Conservation (phyloP, 2,329 filamentous ascomycete genomes). For the Stemphylium lycopersici region DNA sequence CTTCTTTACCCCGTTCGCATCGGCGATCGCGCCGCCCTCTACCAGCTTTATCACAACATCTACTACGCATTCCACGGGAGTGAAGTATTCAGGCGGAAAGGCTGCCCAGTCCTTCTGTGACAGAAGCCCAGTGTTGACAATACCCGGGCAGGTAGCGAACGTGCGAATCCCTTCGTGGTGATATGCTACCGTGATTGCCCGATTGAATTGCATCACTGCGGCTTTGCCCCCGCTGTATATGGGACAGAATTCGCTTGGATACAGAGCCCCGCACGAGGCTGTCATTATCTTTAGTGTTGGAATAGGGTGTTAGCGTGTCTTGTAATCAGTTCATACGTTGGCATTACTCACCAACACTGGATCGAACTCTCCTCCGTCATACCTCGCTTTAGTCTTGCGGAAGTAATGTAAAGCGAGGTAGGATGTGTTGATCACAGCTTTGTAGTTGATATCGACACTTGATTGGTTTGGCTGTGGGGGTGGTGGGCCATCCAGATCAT, state of each 20-base stretch:
- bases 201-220: slow-evolving; percentile 50
- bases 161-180: slow-evolving; percentile 47
- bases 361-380: slow-evolving; percentile 24
- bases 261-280: slow-evolving; percentile 47
- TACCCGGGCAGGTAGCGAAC: slow-evolving; percentile 49
- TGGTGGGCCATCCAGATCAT: slow-evolving; percentile 31
- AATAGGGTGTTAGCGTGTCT: too few relatives aligned
- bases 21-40: slow-evolving; percentile 38
- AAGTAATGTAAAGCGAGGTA: slow-evolving; percentile 55
- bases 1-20: slow-evolving; percentile 32
- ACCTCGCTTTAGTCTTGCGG: slow-evolving; percentile 22
- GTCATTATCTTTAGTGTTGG: slow-evolving; percentile 32
- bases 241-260: slow-evolving; percentile 44
- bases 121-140: slow-evolving; percentile 48
- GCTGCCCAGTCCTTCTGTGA: slow-evolving; percentile 39
- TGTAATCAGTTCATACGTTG: too few relatives aligned
- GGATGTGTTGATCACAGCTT: slow-evolving; percentile 47
- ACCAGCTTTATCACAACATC: slow-evolving; percentile 38
- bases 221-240: slow-evolving; percentile 41
- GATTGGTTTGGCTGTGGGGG: slow-evolving; percentile 43
- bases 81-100: slow-evolving; percentile 45
- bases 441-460: slow-evolving; percentile 48
- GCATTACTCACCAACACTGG: slow-evolving; percentile 31
- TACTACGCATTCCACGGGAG: slow-evolving; percentile 39
- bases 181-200: slow-evolving; percentile 46